phyloP scores from a whole-genome alignment of 2,329 filamentous ascomycete species.

The Fusarium neocosmosporiellum region DNA sequence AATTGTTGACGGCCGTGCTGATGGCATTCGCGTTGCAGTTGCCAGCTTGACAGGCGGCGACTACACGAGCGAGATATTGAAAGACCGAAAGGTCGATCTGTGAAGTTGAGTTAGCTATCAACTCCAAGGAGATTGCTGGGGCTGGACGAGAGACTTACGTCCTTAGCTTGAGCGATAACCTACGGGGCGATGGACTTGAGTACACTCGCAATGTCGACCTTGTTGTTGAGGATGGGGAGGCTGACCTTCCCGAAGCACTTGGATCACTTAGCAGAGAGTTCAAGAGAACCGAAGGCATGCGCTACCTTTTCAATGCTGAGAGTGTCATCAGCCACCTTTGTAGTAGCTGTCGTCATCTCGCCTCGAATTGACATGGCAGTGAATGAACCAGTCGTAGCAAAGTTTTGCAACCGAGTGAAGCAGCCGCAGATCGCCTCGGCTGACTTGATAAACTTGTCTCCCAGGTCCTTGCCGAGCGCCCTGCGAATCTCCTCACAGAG shows the following conservation, averaged over 20 bases:
- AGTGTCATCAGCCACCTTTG: background rate
- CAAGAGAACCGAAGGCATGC: rapidly evolving
- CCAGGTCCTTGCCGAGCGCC: background rate
- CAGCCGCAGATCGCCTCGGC: constrained; percentile 1
- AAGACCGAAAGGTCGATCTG: background rate
- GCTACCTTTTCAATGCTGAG: background rate
- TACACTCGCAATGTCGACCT: background rate
- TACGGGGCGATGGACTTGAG: background rate
- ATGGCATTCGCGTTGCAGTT: background rate
- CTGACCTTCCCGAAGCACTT: background rate
- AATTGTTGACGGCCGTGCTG: background rate
- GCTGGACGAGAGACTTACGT: background rate
- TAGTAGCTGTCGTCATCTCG: background rate
- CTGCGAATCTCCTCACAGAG: background rate
- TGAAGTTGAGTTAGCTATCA: background rate
- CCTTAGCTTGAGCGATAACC: background rate
- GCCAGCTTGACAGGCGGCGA: background rate
- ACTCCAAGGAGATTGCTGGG: rapidly evolving
- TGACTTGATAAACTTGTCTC: constrained; percentile 1
- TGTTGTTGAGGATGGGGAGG: background rate
- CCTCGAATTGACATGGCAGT: background rate
- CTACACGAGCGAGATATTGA: background rate
- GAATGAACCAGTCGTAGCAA: background rate
- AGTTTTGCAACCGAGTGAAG: background rate
- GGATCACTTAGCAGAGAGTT: background rate